Percentiles rank a stretch among this genome's conserved stretches.
phyloP scores from a whole-genome alignment of 352 stramenopile genomes.

The Phytophthora ohioensis region DNA sequence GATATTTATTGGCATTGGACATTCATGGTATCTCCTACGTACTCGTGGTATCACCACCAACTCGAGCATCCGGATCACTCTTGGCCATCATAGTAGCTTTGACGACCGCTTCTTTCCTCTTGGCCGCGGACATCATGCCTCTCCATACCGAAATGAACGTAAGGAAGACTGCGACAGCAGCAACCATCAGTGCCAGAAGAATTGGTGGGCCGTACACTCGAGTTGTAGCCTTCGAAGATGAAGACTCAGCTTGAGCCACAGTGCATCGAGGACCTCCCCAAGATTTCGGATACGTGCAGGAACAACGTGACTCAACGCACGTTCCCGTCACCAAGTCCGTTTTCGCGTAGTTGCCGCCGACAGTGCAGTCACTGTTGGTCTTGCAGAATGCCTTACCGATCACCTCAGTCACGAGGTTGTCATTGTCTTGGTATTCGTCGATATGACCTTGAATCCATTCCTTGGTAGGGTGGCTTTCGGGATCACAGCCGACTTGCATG shows the following conservation, averaged over 20 bases:
- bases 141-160: constrained; percentile 44
- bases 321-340: constrained; percentile 45
- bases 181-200: constrained; percentile 34
- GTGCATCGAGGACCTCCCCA: constrained; percentile 71
- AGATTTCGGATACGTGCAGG: constrained; percentile 49
- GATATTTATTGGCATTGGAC: constrained; percentile 19
- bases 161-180: constrained; percentile 34
- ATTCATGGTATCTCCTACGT: background rate
- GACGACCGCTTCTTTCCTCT: constrained; percentile 24
- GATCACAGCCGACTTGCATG: constrained; percentile 56
- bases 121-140: constrained; percentile 25
- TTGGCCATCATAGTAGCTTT: constrained; percentile 37
- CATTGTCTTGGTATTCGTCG: constrained; percentile 55
- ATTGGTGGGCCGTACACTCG: constrained; percentile 49
- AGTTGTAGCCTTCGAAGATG: constrained; percentile 28
- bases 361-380: constrained; percentile 53
- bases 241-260: constrained; percentile 38
- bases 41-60: background rate
- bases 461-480: constrained; percentile 47
- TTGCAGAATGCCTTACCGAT: constrained; percentile 52
- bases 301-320: constrained; percentile 55
- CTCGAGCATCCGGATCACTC: constrained; percentile 11
- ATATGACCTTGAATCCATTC: constrained; percentile 54
- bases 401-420: constrained; percentile 50
- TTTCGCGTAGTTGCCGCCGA: constrained; percentile 43